These are phyloP conservation scores for Alternaria conjuncta DNA, from an alignment of 2,329 filamentous ascomycete species.

Conservation along the genomic window DNA sequence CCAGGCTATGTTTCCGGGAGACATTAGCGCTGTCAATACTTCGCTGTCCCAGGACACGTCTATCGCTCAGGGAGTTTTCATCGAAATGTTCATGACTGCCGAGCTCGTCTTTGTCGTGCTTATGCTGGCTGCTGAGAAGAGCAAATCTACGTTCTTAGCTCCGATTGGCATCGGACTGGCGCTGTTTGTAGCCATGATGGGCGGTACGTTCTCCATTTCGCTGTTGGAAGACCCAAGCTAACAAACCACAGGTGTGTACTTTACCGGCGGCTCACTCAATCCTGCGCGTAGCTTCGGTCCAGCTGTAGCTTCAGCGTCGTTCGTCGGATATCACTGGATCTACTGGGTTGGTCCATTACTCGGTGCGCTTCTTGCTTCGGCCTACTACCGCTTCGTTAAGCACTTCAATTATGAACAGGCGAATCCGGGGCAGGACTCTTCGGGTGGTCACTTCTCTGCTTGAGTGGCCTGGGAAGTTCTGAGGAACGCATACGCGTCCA, in stretches of 20 bases:
- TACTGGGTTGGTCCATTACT: conserved; percentile 55
- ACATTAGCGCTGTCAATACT: conserved; percentile 28
- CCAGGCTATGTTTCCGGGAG: conserved; percentile 31
- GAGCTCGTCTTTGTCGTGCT: conserved; percentile 32
- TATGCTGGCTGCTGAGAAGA: conserved; percentile 41
- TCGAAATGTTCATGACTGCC: conserved; percentile 32
- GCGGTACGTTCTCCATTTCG: conserved; percentile 14
- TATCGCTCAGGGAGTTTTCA: conserved; percentile 27
- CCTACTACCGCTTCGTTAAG: conserved; percentile 56
- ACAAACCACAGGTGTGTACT: conserved; percentile 51
- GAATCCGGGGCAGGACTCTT: conserved; percentile 35
- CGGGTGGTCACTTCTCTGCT: conserved; percentile 6
- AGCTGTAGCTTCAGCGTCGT: conserved; percentile 46
- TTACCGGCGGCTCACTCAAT: conserved; percentile 52
- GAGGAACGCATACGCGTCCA: too few species aligned
- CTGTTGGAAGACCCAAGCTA: too few species aligned
- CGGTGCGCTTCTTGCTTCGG: conserved; percentile 52
- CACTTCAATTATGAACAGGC: conserved; percentile 38
- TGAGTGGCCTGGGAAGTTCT: too few species aligned
- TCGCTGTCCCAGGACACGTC: conserved; percentile 21
- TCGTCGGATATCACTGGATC: conserved; percentile 42
- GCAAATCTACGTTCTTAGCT: conserved; percentile 34
- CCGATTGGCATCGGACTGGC: conserved; percentile 29
- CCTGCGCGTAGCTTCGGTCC: conserved; percentile 54
- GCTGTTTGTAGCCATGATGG: conserved; percentile 37